phyloP scores from a whole-genome alignment of 1,284 basidiomycete species.

The Rhodotorula sp. region DNA sequence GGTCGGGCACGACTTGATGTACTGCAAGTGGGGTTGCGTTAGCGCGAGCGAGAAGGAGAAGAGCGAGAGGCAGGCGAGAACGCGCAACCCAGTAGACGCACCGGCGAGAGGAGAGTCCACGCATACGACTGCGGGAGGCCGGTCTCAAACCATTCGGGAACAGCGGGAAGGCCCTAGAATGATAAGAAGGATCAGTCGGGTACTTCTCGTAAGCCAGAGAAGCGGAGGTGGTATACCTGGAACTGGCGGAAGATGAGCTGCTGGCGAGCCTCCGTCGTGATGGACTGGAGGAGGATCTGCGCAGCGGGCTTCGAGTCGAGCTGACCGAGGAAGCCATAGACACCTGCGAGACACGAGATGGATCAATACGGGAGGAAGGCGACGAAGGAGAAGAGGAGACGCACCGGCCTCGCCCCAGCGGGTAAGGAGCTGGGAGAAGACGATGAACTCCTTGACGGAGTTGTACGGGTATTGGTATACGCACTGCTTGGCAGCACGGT shows the following conservation, averaged over 20 bases:
- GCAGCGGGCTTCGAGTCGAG: conserved; percentile 64
- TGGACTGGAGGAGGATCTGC: conserved; percentile 61
- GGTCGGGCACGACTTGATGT: conserved; percentile 62
- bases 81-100: too few species aligned
- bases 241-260: conserved; percentile 70
- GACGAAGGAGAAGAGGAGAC: not conserved
- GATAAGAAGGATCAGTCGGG: not conserved
- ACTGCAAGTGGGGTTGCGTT: conserved; percentile 45
- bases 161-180: conserved; percentile 9
- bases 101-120: conserved; percentile 64
- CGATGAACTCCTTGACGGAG: conserved; percentile 63
- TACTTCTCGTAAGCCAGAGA: conserved; percentile 60
- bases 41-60: conserved; percentile 55
- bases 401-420: conserved; percentile 64
- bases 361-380: too few species aligned
- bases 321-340: conserved; percentile 64
- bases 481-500: conserved; percentile 40
- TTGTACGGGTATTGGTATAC: conserved; percentile 58
- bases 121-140: conserved; percentile 63
- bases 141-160: conserved; percentile 52
- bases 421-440: conserved; percentile 64
- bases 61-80: conserved; percentile 58
- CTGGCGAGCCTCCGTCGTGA: conserved; percentile 67
- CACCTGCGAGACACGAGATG: conserved; percentile 42
- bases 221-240: conserved; percentile 52